Conservation (phyloP, 257 asterid genomes). For the Nicotiana knightiana region DNA sequence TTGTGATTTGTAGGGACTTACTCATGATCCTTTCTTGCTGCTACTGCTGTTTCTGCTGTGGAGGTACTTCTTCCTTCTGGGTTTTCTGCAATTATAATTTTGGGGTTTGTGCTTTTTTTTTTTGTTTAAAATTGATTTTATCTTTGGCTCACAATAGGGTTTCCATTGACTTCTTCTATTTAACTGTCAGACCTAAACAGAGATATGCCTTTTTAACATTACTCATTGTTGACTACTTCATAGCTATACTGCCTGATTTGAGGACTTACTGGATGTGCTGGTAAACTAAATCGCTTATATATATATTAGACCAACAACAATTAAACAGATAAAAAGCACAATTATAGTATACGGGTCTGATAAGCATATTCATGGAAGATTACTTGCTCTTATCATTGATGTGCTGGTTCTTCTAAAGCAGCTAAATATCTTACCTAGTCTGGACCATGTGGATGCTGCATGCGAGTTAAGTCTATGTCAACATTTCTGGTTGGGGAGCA, state of each 20-base stretch:
- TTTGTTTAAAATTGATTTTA: neutral
- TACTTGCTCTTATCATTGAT: neutral
- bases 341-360: neutral
- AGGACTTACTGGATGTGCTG: neutral
- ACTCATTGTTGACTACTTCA: too few species aligned
- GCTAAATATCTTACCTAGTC: neutral
- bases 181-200: neutral
- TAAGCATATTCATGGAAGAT: neutral
- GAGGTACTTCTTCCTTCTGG: conserved; percentile 39
- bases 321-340: neutral
- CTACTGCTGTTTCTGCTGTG: conserved; percentile 89
- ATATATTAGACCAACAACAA: neutral
- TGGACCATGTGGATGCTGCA: neutral
- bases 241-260: neutral
- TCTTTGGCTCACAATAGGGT: neutral
- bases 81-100: neutral
- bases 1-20: conserved; percentile 39
- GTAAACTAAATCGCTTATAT: neutral
- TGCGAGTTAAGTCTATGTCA: neutral
- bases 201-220: too few species aligned
- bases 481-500: neutral
- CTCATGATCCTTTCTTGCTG: conserved; percentile 68
- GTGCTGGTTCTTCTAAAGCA: neutral
- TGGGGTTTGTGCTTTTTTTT: neutral
- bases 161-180: neutral